Conservation (phyloP, 2,329 filamentous ascomycete species). For the Sordariomycetes sp. region DNA sequence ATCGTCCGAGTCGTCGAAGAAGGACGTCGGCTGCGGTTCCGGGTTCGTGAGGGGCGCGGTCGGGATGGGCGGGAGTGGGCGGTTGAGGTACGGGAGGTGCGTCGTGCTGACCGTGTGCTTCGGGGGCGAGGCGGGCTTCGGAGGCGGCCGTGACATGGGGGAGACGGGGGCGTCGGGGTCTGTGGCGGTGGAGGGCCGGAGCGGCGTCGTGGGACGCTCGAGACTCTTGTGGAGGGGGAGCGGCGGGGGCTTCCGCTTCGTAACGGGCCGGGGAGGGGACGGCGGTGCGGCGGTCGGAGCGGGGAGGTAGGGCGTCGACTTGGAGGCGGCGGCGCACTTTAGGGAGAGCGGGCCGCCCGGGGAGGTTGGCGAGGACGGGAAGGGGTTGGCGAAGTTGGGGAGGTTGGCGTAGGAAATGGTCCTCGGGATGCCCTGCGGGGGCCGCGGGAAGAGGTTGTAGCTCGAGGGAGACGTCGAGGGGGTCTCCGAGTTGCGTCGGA, state of each 20-base stretch:
- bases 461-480: background rate
- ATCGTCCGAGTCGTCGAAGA: constrained; percentile 6
- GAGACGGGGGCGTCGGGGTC: background rate
- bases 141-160: background rate
- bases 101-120: too few species aligned
- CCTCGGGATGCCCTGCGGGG: background rate
- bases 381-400: background rate
- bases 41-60: background rate
- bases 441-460: constrained; percentile 4
- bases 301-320: background rate
- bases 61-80: background rate
- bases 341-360: background rate
- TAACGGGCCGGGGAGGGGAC: background rate
- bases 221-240: background rate
- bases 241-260: background rate
- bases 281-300: background rate
- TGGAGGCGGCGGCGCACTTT: background rate
- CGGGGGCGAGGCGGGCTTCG: background rate
- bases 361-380: background rate
- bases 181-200: background rate
- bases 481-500: background rate
- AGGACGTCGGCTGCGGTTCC: background rate
- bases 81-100: background rate
- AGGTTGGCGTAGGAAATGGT: background rate
- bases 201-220: background rate